Evolutionary conservation across 106 monocot species (phyloP), one percentile per base, ranked within the genome.

Genomic region (Acorus gramineus): DNA sequence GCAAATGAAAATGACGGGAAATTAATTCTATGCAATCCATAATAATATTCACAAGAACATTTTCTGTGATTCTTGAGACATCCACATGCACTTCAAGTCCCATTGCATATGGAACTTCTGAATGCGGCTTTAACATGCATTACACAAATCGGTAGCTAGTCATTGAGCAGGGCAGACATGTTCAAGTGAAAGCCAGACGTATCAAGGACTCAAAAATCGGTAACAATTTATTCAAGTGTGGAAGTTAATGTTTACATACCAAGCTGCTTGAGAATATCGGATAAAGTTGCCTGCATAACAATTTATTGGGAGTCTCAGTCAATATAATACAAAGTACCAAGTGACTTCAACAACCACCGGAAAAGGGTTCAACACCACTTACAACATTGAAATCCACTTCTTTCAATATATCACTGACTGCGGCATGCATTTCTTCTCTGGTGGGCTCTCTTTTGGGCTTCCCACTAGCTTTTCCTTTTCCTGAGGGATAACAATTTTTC

Each of bases 361-460:
- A 28, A 28, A 28, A 28, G 28, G 28, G 11, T 47, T 48, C 5
- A 56, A 56, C 5, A 14, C 42, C 46, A 60, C 75, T 73, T 42
- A 88, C 88, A 63, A 81, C 84, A 67, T 84, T 79, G 62, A 96
- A 96, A 64, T 96, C 95, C 13, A 96, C 87, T 87, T 87, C 84
- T 77, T 85, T 90, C 46, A 96, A 65, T 57, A 96, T 84, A 9
- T 69, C 69, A 59, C 67, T 74, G 64, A 91, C 67, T 52, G 79
- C 95, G 75, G 69, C 66, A 67, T 72, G 76, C 76, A 96, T 58
- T 59, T 90, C 82, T 64, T 84, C 85, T 46, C 59, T 69, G 53
- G 68, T 96, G 45, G 95, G 95, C 44, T 73, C 75, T 44, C 3
- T 11, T 5, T 42, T 55, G 61, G 56, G 63, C 51, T 58, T 61